Base-by-base conservation (phyloP, 2,329 filamentous ascomycete species). In the Magnaporthiopsis poae region DNA sequence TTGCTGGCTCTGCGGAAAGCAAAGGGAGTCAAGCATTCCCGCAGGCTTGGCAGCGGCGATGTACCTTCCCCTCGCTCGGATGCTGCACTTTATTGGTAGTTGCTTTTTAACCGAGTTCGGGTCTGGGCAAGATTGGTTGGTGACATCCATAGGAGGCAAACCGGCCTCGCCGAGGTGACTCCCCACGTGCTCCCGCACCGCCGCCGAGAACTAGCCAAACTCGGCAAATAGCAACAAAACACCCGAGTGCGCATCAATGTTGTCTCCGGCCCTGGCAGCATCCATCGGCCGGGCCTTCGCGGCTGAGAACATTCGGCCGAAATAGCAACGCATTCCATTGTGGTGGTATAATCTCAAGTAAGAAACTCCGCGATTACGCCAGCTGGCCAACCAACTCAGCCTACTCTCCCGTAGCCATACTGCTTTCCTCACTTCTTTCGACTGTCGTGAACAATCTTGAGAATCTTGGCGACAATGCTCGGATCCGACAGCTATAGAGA, bases 391-490 rank as follows among this genome's bases (percentile, higher is more conserved):
- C 21, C 21, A 7, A 52, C 15, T 52, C 18, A 39, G 36, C 15
- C 46, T n/a, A 18, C 21, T 5, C 46, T 21, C 21, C 18, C 18
- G 46, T 2, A 21, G 7, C 46, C 5, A 5, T 52, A 2, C 15
- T 21, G 5, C 13, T n/a, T 52, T 52, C 18, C 18, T 52, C 62
- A 84, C 76, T 84, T 84, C 76, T 81, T 83, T 75, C 77, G 81
- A 63, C 80, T 77, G 70, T 85, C 82, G 73, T 94, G 89, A 65
- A 97, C 94, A 62, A 84, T 86, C 69, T 86, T 80, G 76, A 98
- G 96, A 75, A 99, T 97, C 81, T 89, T 94, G 63, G 90, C 87
- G 33, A 99, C 94, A 31, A 98, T 89, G 68, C 82, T 86, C 62
- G 95, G 95, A 77, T 99, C 93, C 68, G 92, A 95, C 65, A 98